Evolutionary conservation across 1,284 basidiomycete genomes (phyloP), one percentile per base, ranked within the genome.

Genomic region (Xerocomus minutiporus): DNA sequence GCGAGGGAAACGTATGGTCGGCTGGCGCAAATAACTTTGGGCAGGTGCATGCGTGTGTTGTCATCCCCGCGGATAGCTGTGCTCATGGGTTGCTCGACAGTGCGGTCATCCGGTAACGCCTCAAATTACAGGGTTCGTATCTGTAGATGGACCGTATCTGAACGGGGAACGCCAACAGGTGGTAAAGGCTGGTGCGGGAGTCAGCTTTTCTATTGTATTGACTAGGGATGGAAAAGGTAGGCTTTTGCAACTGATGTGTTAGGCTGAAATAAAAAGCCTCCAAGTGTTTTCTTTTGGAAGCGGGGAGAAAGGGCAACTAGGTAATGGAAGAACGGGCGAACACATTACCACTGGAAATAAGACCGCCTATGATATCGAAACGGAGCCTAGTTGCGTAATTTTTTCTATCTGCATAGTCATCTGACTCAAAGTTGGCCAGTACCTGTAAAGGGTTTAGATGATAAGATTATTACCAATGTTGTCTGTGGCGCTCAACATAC

Each of bases 251-350:
- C 44, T 42, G 35, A 41, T 35, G 50, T 54, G 25, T 35, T 11
- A 25, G 28, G 34, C 40, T 60, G 26, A 53, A 46, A 53, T 48
- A 38, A 49, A 52, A 46, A 9, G 25, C 15, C 23, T 52, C 32
- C 41, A 57, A 85, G 91, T 97, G 2, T 97, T 89, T 65, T 81
- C 92, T 0, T 86, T 92, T 58, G 95, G 95, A 34, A 93, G 89
- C 51, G 89, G 85, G n/a, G 93, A 97, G 70, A 86, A 91, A 59
- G 95, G 95, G 2, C 93, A 97, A 61, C 77, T 97, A 0, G 95
- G 93, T 1, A 95, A 93, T 62, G 94, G 94, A 13, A 82, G 83
- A 52, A 93, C 92, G 0, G 92, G 93, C 17, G 92, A 95, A 70
- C 82, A 92, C 39, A 88, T 96, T 55, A 83, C 86, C 7, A 87